Base-by-base conservation (phyloP, 2,329 filamentous ascomycete species). In the Pseudogymnoascus sp. region DNA sequence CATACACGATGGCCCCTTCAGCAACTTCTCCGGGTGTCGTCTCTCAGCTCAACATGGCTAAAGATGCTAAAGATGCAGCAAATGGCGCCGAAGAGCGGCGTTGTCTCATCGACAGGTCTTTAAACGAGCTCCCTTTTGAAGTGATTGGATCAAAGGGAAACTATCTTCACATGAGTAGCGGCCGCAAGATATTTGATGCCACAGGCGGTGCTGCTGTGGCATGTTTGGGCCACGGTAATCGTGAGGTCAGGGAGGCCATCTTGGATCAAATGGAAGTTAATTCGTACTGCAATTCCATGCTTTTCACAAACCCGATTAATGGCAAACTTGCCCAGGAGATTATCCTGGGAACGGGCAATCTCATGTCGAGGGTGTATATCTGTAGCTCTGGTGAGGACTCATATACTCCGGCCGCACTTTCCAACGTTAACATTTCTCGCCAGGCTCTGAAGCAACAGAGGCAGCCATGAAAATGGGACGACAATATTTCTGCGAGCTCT, bases 201-300 rank as follows among this genome's bases (percentile, higher is more conserved):
- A 89, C 86, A 19, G 83, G 87, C 29, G 90, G 90, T 19, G 87
- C 90, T 2, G 88, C 87, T 21, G 89, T 92, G 3, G 80, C 85
- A 8, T 87, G 86, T 69, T 76, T 93, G 8, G 90, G 90, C 6
- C 86, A 91, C 68, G 84, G 83, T 31, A 80, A 87, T 60, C 69
- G 78, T 43, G 78, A 85, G 58, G 83, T 92, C 11, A 77, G 78
- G 11, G 75, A 81, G 2, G 88, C 86, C 0, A 80, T 91, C 41
- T 73, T 76, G 4, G 68, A 78, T 11, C 88, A 91, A 68, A 76
- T 88, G 66, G 77, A 81, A 58, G 74, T 67, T 2, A 70, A 82
- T 49, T 76, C 79, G 0, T 90, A 88, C 60, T 81, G 83, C 31
- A 78, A 84, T 49, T 81, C 83, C 0, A 74, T 81, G 3, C 83